Evolutionary conservation across 306 rosid species (phyloP).

Genomic region (Castanea crenata): DNA sequence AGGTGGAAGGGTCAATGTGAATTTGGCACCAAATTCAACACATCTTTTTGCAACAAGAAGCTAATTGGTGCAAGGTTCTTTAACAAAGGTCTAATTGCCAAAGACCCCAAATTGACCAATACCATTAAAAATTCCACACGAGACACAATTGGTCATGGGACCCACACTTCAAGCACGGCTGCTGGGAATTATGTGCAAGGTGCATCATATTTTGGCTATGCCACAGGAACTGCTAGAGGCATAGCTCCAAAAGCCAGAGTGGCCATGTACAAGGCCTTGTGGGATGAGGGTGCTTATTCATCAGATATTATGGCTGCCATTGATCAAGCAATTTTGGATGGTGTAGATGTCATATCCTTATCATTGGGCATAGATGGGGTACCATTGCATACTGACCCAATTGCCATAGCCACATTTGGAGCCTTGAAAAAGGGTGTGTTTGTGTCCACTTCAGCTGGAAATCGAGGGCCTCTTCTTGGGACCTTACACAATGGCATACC

Average conservation of each 20-base stretch:
- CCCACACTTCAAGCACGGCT: too few relatives aligned
- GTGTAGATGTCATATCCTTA: too few relatives aligned
- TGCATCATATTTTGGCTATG: too few relatives aligned
- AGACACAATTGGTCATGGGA: too few relatives aligned
- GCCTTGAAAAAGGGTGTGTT: constrained; percentile 59
- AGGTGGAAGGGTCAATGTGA: constrained; percentile 76
- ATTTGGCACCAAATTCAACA: constrained; percentile 37
- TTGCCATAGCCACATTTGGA: constrained; percentile 69
- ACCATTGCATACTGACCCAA: constrained; percentile 50
- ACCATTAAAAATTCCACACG: too few relatives aligned
- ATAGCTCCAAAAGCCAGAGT: too few relatives aligned
- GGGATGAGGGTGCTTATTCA: background rate
- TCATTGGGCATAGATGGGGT: too few relatives aligned
- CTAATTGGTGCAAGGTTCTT: constrained; percentile 76
- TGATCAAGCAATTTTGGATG: constrained; percentile 40
- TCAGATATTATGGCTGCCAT: constrained; percentile 73
- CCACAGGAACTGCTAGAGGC: too few relatives aligned
- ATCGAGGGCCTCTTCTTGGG: constrained; percentile 35
- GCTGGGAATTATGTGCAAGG: too few relatives aligned
- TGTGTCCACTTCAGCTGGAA: constrained; percentile 71
- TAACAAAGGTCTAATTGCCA: too few relatives aligned
- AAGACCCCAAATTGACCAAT: too few relatives aligned
- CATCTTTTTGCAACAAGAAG: constrained; percentile 71
- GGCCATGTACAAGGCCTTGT: too few relatives aligned
- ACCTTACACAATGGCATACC: constrained; percentile 66